Base-by-base conservation (phyloP, 345 rosid species). In the Isatis tinctoria region DNA sequence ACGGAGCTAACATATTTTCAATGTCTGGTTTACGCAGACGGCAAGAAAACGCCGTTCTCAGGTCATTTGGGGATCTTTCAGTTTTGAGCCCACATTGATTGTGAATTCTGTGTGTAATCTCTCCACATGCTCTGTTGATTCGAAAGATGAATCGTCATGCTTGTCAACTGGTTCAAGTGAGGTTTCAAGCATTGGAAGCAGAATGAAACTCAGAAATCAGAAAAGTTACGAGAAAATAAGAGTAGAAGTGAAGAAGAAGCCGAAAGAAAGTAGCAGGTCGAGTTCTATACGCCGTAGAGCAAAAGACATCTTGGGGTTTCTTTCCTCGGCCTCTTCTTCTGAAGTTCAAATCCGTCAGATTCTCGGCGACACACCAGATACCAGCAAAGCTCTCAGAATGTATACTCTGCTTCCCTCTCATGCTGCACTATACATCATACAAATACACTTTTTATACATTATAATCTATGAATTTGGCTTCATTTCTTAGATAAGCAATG, bases 351-450 rank as follows among this genome's bases (percentile, higher is more conserved):
- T 94, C 41, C 97, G 98, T 39, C 85, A 79, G 54, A 70, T 73
- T 65, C 90, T 94, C 0, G 98, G 98, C 5, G 93, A 94, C 73
- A 91, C 95, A 49, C 96, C 98, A 4, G 96, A 91, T 74, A 94
- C 97, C n/a, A 94, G 98, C 85, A 94, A 91, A 80, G 98, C 98
- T 67, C 96, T 91, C 63, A 85, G 96, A 82, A 87, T 87, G 98
- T 91, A 79, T 61, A 61, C 44, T 41, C 48, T 44, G 41, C 48
- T 40, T 56, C 60, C 14, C 47, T 54, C 56, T 61, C 54, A 51
- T 39, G 14, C 18, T 28, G 30, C 7, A 11, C 5, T 24, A 47
- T 36, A 13, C 7, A 11, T 9, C 16, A 47, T 36, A 13, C 52
- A 26, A 3, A 52, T 48, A 53, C 47, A 30, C 44, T 33, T 49